A percentile compares a stretch with the other conserved stretches of the same genome.
Conservation (phyloP, 2,329 filamentous ascomycete species). For the Fusarium hostae region DNA sequence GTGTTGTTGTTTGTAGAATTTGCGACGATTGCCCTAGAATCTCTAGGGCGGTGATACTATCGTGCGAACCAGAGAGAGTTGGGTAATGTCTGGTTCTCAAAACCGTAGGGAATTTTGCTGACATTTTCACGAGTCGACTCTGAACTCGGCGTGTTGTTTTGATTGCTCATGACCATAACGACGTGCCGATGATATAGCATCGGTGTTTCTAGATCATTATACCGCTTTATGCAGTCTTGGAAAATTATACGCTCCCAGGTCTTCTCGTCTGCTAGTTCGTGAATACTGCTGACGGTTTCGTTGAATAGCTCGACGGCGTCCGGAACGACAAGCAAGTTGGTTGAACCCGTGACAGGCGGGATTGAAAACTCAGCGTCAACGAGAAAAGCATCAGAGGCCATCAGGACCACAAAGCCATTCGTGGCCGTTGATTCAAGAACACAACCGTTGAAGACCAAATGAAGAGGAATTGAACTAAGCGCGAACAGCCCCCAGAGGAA, state of each 20-base stretch:
- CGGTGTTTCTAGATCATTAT: background rate
- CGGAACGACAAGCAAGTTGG: background rate
- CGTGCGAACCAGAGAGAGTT: background rate
- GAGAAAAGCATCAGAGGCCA: background rate
- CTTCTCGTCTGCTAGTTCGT: no score
- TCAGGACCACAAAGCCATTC: background rate
- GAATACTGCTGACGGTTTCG: no score
- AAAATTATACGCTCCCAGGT: background rate
- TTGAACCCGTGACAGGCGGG: background rate
- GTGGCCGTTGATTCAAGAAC: background rate
- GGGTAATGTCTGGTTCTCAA: no score
- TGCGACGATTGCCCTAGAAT: background rate
- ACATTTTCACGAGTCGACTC: background rate
- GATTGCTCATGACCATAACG: background rate
- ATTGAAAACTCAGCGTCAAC: background rate
- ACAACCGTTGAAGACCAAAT: background rate
- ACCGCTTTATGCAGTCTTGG: background rate
- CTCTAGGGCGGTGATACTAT: rapidly evolving
- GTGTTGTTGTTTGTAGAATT: background rate
- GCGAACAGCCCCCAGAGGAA: background rate
- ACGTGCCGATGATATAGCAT: background rate
- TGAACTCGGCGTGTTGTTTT: background rate
- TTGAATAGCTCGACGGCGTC: no score
- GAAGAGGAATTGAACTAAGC: background rate
- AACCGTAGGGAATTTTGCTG: no score